A percentile compares a stretch with the other conserved stretches of the same genome.
phyloP scores from a whole-genome alignment of 805 yeast species.

The Teunomyces aglyptinius region DNA sequence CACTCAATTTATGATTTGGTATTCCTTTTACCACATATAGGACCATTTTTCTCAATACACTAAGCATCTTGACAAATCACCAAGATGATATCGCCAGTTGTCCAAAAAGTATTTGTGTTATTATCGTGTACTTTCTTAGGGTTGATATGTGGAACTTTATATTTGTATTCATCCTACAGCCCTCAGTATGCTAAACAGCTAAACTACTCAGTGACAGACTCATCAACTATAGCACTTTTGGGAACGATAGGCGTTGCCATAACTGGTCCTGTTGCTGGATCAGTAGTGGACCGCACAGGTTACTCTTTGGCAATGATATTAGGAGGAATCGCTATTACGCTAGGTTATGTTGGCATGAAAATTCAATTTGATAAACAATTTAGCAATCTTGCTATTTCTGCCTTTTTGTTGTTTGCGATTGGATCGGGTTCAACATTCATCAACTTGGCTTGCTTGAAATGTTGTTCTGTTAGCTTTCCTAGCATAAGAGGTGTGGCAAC shows the following conservation, averaged over 20 bases:
- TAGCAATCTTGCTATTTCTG: constrained; percentile 41
- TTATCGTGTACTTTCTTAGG: constrained; percentile 39
- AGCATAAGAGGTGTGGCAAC: constrained; percentile 70
- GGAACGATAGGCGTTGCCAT: constrained; percentile 66
- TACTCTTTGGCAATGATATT: constrained; percentile 50
- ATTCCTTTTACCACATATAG: neutral
- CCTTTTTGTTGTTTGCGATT: constrained; percentile 50
- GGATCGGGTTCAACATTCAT: constrained; percentile 71
- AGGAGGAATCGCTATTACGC: constrained; percentile 49
- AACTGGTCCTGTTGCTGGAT: constrained; percentile 68
- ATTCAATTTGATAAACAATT: constrained; percentile 44
- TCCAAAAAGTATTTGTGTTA: constrained; percentile 20
- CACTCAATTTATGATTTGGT: neutral
- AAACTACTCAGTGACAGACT: constrained; percentile 57
- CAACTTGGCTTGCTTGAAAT: constrained; percentile 63
- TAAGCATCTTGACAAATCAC: neutral
- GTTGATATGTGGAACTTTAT: constrained; percentile 69
- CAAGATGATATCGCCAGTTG: constrained; percentile 12
- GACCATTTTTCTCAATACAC: neutral
- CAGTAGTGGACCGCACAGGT: constrained; percentile 61
- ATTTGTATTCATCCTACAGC: constrained; percentile 72
- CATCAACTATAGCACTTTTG: constrained; percentile 61
- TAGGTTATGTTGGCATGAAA: constrained; percentile 58
- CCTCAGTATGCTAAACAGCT: constrained; percentile 68
- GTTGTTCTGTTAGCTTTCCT: constrained; percentile 71